Evolutionary conservation across 2,329 filamentous ascomycete species (phyloP), one percentile per base, ranked within the genome.

Genomic region (Amauroascus verrucosus): DNA sequence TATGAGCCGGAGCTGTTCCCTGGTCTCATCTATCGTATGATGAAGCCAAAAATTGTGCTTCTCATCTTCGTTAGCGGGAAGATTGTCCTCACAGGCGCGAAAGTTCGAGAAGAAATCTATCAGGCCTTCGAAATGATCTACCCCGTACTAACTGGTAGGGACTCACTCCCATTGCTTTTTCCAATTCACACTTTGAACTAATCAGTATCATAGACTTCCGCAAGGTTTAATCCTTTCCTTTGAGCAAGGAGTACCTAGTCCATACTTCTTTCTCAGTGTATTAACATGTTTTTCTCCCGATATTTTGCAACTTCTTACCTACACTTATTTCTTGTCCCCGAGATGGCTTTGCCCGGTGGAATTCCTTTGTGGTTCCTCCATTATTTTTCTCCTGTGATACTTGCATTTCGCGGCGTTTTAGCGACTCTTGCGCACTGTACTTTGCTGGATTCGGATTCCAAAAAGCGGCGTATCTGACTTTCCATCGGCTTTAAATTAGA

Each of bases 1-100:
- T 98, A 98, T 72, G 93, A 98, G 73, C 93, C 93, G 61, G 93
- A 98, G 70, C 73, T 98, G 70, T 98, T 97, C 81, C 93, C 93
- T 66, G 93, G 93, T 82, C 84, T 98, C 50, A 98, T 98, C 75
- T 98, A 98, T 75, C 89, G 93, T 70, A 98, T 98, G 93, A 96
- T 97, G 79, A 97, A 97, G 79, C 93, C 93, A 18, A 97, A 97
- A 83, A 95, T 97, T 62, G 91, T 97, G 51, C 83, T 97, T 24
- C 77, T 97, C 67, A 96, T 98, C 72, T 97, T 97, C 76, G 91
- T 97, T 65, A 93, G 86, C 65, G 93, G 91, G 67, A 97, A 97
- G 80, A 97, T 97, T 58, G 93, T 97, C 65, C 80, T 97, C 68
- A 97, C 93, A 40, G 93, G 93, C 66, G 93, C 93, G 61, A 97